Conservation (phyloP, 208 protist genomes). For the Acanthamoeba royreba region DNA sequence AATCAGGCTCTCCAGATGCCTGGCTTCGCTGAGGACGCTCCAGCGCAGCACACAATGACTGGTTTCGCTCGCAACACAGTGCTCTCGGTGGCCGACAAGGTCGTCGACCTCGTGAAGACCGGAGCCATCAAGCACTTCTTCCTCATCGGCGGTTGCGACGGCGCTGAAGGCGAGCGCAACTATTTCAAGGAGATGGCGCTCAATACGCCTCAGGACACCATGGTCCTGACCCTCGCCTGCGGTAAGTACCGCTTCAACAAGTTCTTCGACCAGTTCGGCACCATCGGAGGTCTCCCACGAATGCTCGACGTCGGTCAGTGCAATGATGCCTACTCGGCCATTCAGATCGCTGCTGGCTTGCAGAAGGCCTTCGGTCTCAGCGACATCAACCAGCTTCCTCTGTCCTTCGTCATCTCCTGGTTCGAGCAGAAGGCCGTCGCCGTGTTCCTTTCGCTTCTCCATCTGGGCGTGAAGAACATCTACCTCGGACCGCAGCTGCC, state of each 20-base stretch:
- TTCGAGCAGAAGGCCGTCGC: constrained; percentile 89
- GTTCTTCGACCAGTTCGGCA: constrained; percentile 56
- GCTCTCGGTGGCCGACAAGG: constrained; percentile 22
- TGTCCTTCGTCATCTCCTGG: constrained; percentile 84
- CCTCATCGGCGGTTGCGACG: constrained; percentile 88
- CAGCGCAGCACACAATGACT: constrained; percentile 32
- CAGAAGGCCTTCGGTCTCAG: constrained; percentile 54
- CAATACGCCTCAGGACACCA: constrained; percentile 54
- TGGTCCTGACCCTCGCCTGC: constrained; percentile 85
- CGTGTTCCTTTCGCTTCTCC: constrained; percentile 79
- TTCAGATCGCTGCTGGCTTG: constrained; percentile 77
- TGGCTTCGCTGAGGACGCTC: constrained; percentile 52
- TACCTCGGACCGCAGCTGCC: constrained; percentile 81
- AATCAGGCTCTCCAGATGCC: constrained; percentile 50
- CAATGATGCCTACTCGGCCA: constrained; percentile 84
- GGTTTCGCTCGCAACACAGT: constrained; percentile 68
- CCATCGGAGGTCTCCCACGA: constrained; percentile 78
- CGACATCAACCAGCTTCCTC: constrained; percentile 67
- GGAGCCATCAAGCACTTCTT: constrained; percentile 79
- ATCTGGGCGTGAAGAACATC: constrained; percentile 78
- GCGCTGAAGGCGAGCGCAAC: constrained; percentile 67
- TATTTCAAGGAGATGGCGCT: constrained; percentile 79
- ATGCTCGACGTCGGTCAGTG: constrained; percentile 89
- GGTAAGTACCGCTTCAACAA: constrained; percentile 83
- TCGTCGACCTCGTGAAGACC: constrained; percentile 79